Evolutionary conservation across 176 grass and related monocot genomes (phyloP), one percentile per base, ranked within the genome.

Genomic region (Tillandsia fasciculata): DNA sequence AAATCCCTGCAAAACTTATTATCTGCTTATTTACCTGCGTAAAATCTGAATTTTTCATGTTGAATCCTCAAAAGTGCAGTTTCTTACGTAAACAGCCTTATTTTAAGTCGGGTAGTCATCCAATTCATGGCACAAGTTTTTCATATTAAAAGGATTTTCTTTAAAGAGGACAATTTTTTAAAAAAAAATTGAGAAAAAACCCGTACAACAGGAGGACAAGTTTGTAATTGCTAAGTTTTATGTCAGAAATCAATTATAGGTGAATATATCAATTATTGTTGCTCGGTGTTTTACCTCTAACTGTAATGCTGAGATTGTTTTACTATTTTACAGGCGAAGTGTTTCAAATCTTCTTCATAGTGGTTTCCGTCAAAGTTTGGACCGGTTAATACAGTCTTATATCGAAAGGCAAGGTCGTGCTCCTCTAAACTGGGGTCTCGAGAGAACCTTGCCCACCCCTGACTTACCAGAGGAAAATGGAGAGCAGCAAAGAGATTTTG

Each of bases 261-360:
- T 42, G 33, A 42, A 7, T 42, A 42, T 42, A 61, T 23, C 22
- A 20, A 18, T 61, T 15, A 22, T 61, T 9, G 15, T 23, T 14
- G 17, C 17, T 61, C 14, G 2, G 53, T 57, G 33, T 7, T 42
- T 42, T 42, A 7, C 33, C 33, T 7, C 33, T 42, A 42, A 42
- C 8, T 54, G 27, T 12, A 23, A 53, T 67, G 56, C 22, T 61
- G 56, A 61, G 22, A 23, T 18, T 61, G 56, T 23, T 61, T n/a
- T 61, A 61, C 56, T 49, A 8, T 69, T 77, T 53, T 69, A 53
- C 69, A 99, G 94, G 87, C 86, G 94, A 81, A 99, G 94, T 49
- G 94, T 99, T 29, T 99, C 94, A 72, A 99, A 99, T 85, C 89
- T 99, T 73, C 94, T 99, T 64, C 88, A 78, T 63, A 99, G 91